Conservation (phyloP, 1,139 yeast genomes). For the Petasospora rhodanensis region DNA sequence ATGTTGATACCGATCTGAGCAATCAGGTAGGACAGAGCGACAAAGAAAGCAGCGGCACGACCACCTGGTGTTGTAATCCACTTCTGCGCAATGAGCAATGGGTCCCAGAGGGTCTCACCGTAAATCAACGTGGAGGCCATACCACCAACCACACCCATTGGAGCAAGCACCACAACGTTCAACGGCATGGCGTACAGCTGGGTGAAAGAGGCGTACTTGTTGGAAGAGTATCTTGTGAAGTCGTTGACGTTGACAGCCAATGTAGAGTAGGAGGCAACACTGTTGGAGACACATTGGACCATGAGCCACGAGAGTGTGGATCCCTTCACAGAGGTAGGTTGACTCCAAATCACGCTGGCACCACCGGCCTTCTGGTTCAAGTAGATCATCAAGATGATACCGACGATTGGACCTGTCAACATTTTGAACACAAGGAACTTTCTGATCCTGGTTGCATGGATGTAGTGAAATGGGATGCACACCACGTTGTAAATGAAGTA, state of each 20-base stretch:
- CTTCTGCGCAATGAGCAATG: constrained; percentile 9
- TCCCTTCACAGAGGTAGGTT: constrained; percentile 5
- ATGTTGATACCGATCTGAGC: constrained; percentile 15
- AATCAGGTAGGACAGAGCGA: constrained; percentile 8
- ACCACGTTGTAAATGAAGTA: constrained; percentile 11
- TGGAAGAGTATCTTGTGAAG: constrained; percentile 10
- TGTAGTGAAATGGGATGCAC: constrained; percentile 13
- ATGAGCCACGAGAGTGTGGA: constrained; percentile 5
- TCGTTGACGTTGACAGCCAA: constrained; percentile 13
- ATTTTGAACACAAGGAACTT: constrained; percentile 9
- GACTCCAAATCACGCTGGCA: constrained; percentile 7
- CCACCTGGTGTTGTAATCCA: constrained; percentile 13
- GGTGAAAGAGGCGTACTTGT: constrained; percentile 9
- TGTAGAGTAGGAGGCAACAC: constrained; percentile 8
- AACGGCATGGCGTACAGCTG: constrained; percentile 12
- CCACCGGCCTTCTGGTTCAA: constrained; percentile 13
- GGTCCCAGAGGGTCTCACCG: constrained; percentile 11
- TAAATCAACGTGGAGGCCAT: constrained; percentile 10
- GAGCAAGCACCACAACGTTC: constrained; percentile 9
- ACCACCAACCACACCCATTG: constrained; percentile 14
- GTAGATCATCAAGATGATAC: constrained; percentile 12
- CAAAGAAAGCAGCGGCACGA: constrained; percentile 11
- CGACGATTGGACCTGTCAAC: constrained; percentile 12
- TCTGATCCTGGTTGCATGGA: constrained; percentile 8
- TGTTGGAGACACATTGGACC: constrained; percentile 7